phyloP scores from a whole-genome alignment of 768 basidiomycete genomes.

The Fibroporia radiculosa region DNA sequence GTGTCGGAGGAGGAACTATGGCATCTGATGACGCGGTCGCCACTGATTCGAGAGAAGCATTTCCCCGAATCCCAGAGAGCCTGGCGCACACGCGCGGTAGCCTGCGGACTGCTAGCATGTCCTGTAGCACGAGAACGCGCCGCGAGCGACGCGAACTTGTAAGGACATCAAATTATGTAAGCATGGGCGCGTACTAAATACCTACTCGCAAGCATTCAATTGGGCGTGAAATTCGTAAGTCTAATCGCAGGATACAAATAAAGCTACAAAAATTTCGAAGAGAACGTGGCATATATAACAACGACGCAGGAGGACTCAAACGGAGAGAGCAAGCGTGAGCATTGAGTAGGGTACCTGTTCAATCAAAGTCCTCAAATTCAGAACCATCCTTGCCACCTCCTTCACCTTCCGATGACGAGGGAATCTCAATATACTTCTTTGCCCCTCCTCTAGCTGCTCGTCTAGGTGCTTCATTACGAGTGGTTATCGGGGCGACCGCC shows the following conservation, averaged over 20 bases:
- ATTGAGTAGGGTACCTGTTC: too few species aligned
- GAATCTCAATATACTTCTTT: slow-evolving; percentile 38
- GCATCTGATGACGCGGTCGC: slow-evolving; percentile 5
- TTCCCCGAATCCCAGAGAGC: slow-evolving; percentile 12
- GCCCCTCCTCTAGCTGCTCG: slow-evolving; percentile 41
- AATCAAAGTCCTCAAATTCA: slow-evolving; percentile 25
- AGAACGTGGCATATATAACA: too few species aligned
- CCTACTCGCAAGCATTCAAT: too few species aligned
- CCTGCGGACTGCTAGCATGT: slow-evolving; percentile 20
- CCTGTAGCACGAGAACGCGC: slow-evolving; percentile 1
- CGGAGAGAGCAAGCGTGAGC: too few species aligned
- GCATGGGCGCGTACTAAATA: background rate
- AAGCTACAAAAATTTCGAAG: too few species aligned
- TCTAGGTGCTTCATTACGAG: slow-evolving; percentile 33
- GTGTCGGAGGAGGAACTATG: slow-evolving; percentile 10
- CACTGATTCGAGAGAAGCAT: slow-evolving; percentile 16
- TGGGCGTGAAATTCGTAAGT: too few species aligned
- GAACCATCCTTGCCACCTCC: slow-evolving; percentile 19
- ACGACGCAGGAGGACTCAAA: too few species aligned
- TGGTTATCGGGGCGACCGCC: slow-evolving; percentile 31
- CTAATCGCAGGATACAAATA: too few species aligned
- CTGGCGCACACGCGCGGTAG: slow-evolving; percentile 12
- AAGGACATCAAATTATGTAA: background rate
- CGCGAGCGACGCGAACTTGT: background rate
- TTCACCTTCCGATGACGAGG: slow-evolving; percentile 33